phyloP scores from a whole-genome alignment of 345 rosid genomes.

The Populus nigra region DNA sequence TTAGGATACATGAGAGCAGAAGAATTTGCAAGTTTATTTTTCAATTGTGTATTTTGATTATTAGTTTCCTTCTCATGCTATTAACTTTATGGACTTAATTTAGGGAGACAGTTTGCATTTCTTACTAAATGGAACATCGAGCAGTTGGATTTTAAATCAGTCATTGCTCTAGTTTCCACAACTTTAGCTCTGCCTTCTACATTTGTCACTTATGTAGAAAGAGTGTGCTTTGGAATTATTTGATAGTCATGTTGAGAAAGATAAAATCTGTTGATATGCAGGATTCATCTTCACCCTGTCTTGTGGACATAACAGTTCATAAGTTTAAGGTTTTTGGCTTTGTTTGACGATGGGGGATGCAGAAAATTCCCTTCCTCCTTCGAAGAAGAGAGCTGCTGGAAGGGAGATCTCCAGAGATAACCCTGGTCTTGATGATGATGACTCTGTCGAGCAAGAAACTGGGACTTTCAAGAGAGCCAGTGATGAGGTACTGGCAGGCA shows the following conservation, averaged over 20 bases:
- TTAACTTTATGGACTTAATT: not conserved
- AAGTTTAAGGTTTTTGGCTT: not conserved
- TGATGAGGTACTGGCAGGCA: constrained; percentile 75
- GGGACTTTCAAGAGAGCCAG: constrained; percentile 93
- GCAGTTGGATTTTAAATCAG: not conserved
- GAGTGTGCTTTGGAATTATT: not conserved
- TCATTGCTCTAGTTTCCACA: no score
- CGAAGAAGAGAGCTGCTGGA: constrained; percentile 97
- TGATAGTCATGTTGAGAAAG: not conserved
- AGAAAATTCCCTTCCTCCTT: constrained; percentile 63
- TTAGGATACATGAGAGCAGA: not conserved
- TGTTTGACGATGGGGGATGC: constrained; percentile 63
- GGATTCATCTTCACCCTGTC: not conserved
- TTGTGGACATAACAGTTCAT: not conserved
- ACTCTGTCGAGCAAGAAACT: constrained; percentile 51
- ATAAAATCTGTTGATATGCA: constrained; percentile 11
- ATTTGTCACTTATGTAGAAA: no score
- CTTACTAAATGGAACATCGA: not conserved
- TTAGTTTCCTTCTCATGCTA: not conserved
- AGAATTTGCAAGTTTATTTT: not conserved
- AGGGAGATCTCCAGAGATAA: constrained; percentile 79
- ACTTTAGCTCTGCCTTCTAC: no score
- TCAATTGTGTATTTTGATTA: not conserved
- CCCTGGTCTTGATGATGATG: constrained; percentile 84
- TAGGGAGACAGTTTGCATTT: not conserved